Evolutionary conservation across 2,329 filamentous ascomycete species (phyloP), one percentile per base, ranked within the genome.

Genomic region (Salinomyces thailandicus): DNA sequence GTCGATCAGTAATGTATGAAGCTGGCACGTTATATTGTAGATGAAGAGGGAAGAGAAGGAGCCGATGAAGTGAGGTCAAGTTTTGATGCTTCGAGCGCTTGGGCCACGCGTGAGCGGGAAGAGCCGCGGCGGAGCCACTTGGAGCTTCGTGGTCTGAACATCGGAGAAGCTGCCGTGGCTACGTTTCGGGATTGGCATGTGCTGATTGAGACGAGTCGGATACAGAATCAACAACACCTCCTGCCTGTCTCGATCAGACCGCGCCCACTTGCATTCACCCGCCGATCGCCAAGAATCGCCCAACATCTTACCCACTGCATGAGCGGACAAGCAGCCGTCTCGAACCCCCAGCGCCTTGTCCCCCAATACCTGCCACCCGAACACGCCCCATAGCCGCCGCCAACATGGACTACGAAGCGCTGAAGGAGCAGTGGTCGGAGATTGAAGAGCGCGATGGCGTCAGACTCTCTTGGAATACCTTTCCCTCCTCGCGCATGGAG

Each of bases 381-480:
- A 4, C 22, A 26, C 22, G 22, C 9, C n/a, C n/a, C 22, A 26
- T 26, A 26, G n/a, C 22, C 22, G n/a, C 22, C 22, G 22, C 22
- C 55, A 68, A 45, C 45, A 94, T 94, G 86, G 87, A 94, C 61
- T 93, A 85, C 71, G 87, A 95, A 62, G 74, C 79, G 50, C 68
- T 93, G 50, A 95, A 95, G 68, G 87, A 95, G 65, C 82, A 89
- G 68, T 95, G 87, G 87, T 85, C 81, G 56, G 86, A 95, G 62
- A 80, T 93, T 41, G 91, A 98, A 69, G 91, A 98, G 58, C 79
- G 85, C 51, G 91, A 98, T 77, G 91, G 91, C 43, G 77, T 96
- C 56, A 80, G 91, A 46, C 73, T 98, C 49, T 95, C 89, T 66
- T 98, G 91, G 91, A 98, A 98, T 61, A 93, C 93, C 43, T 93